Percentiles rank a stretch among this genome's conserved stretches.
Conservation (phyloP, 2,329 filamentous ascomycete genomes). For the Beauveria varroae region DNA sequence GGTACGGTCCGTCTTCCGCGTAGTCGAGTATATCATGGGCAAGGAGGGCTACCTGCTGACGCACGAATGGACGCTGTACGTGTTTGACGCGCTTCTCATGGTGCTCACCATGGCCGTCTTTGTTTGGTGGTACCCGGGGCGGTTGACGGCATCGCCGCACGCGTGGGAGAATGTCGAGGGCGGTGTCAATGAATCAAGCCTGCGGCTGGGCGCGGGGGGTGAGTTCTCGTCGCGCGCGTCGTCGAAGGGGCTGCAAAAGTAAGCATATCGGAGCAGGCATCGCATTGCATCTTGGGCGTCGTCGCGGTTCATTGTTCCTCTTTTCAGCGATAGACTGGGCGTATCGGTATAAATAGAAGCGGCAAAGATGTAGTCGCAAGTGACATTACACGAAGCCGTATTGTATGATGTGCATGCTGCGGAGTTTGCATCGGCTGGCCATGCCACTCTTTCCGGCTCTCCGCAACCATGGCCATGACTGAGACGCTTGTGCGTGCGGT, state of each 20-base stretch:
- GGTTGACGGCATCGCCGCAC: conserved; percentile 5
- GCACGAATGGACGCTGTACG: conserved; percentile 35
- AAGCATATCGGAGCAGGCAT: background rate
- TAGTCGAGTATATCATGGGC: conserved; percentile 40
- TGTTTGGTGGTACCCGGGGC: conserved; percentile 16
- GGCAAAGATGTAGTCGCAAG: background rate
- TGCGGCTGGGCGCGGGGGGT: conserved; percentile 1
- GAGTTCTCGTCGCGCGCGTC: background rate
- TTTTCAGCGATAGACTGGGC: background rate
- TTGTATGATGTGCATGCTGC: background rate
- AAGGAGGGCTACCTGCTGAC: conserved; percentile 30
- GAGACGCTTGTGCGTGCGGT: too few species aligned
- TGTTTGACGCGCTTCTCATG: conserved; percentile 30
- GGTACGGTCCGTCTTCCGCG: conserved; percentile 36
- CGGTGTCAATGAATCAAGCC: background rate
- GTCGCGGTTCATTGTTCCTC: background rate
- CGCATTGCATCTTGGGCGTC: background rate
- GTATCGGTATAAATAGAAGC: background rate
- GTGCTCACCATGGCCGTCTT: conserved; percentile 17
- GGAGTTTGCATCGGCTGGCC: background rate
- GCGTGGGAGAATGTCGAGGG: conserved; percentile 3
- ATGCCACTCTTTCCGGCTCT: too few species aligned
- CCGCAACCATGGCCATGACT: background rate
- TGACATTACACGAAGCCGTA: background rate
- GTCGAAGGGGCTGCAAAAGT: background rate